Percentiles rank a stretch among this genome's conserved stretches.
Evolutionary conservation across 2,329 filamentous ascomycete genomes (phyloP).

Genomic region (Lachnellula occidentalis): DNA sequence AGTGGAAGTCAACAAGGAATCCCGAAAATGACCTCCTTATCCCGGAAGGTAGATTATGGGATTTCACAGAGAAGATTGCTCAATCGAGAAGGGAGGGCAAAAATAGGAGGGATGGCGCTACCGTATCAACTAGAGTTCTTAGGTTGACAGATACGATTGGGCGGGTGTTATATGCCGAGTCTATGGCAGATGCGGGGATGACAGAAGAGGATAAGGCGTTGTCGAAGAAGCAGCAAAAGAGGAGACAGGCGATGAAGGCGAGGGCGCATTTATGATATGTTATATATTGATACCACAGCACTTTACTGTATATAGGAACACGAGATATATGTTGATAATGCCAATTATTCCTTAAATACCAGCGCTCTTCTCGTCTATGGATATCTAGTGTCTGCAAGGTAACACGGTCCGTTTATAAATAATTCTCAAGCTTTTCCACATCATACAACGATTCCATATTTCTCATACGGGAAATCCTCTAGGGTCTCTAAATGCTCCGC

Average conservation of each 20-base stretch:
- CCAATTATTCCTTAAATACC: neutral
- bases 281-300: constrained; percentile 12
- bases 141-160: constrained; percentile 71
- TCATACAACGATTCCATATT: constrained; percentile 47
- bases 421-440: neutral
- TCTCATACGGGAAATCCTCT: constrained; percentile 51
- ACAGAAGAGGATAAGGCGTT: constrained; percentile 46
- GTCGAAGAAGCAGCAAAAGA: constrained; percentile 42
- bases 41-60: constrained; percentile 76
- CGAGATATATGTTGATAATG: neutral
- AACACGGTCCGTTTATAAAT: no score
- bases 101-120: constrained; percentile 89
- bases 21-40: constrained; percentile 53
- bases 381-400: no score
- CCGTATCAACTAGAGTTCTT: constrained; percentile 77
- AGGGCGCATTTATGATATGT: constrained; percentile 43
- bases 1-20: constrained; percentile 70
- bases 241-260: constrained; percentile 42
- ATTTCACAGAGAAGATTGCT: constrained; percentile 85
- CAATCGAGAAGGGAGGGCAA: constrained; percentile 83
- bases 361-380: neutral
- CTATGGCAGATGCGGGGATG: constrained; percentile 33
- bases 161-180: constrained; percentile 59
- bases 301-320: neutral
- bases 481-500: constrained; percentile 48